These are phyloP conservation scores for Gloeophyllum trabeum DNA, from an alignment of 768 basidiomycete genomes.

Conservation along the genomic window DNA sequence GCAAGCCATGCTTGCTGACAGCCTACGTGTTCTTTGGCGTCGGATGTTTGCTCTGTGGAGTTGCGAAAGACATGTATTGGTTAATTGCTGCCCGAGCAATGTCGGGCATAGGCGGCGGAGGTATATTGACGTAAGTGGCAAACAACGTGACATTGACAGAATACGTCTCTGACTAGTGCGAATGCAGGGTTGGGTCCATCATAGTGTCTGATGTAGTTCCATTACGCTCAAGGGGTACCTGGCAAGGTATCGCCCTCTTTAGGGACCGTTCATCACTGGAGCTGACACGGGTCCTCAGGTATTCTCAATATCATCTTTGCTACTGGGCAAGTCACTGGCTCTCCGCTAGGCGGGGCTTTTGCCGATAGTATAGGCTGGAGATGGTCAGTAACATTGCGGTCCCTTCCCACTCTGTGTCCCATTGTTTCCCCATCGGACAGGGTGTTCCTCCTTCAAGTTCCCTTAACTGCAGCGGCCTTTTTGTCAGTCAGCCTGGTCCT, in stretches of 20 bases:
- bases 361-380: conserved; percentile 59
- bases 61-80: conserved; percentile 6
- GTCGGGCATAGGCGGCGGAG: conserved; percentile 10
- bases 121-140: conserved; percentile 10
- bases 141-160: no score
- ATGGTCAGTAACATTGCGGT: conserved; percentile 26
- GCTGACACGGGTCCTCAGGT: no score
- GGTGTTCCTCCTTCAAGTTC: conserved; percentile 53
- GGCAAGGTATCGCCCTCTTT: conserved; percentile 58
- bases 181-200: conserved; percentile 43
- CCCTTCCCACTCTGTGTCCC: no score
- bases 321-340: conserved; percentile 44
- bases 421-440: no score
- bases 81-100: conserved; percentile 8
- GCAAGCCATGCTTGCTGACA: conserved; percentile 8
- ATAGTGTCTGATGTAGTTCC: conserved; percentile 59
- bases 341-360: conserved; percentile 52
- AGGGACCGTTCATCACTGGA: no score
- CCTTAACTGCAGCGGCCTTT: conserved; percentile 43
- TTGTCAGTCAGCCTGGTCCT: conserved; percentile 40
- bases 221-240: conserved; percentile 51
- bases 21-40: conserved; percentile 8
- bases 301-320: conserved; percentile 51
- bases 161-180: no score
- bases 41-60: conserved; percentile 8